phyloP scores from a whole-genome alignment of 768 basidiomycete species.

The Russula virescens region DNA sequence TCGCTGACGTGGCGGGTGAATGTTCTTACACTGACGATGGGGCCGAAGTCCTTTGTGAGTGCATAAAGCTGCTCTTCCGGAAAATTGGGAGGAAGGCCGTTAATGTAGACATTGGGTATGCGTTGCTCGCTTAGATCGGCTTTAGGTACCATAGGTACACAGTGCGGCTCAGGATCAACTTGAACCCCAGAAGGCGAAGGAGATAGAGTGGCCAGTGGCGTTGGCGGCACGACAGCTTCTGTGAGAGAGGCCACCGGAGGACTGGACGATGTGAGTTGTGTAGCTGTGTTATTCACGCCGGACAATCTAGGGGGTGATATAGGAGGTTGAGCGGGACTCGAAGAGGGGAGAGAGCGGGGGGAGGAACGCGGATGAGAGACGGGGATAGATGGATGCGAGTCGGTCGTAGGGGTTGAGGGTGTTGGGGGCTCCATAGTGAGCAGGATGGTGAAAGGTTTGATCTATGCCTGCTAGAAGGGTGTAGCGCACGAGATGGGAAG shows the following conservation, averaged over 20 bases:
- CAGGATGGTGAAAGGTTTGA: conserved; percentile 8
- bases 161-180: conserved; percentile 11
- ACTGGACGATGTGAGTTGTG: conserved; percentile 8
- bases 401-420: conserved; percentile 18
- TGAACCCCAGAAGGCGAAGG: conserved; percentile 15
- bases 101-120: conserved; percentile 83
- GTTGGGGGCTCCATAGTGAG: conserved; percentile 20
- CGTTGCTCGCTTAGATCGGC: conserved; percentile 16
- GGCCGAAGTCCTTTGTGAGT: conserved; percentile 66
- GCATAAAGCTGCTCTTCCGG: conserved; percentile 74
- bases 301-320: conserved; percentile 23
- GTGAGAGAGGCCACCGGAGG: conserved; percentile 6
- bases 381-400: conserved; percentile 22
- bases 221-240: conserved; percentile 6
- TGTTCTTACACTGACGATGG: conserved; percentile 70
- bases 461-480: conserved; percentile 20
- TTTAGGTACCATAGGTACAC: conserved; percentile 4
- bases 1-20: conserved; percentile 82
- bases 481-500: conserved; percentile 18
- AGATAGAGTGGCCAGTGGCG: conserved; percentile 12
- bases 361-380: conserved; percentile 26
- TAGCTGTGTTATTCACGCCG: conserved; percentile 4
- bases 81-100: conserved; percentile 78
- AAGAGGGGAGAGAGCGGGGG: conserved; percentile 20
- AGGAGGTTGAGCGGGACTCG: conserved; percentile 21